Base-by-base conservation (phyloP, 2,329 filamentous ascomycete species). In the Calonectria pseudoturangicola region DNA sequence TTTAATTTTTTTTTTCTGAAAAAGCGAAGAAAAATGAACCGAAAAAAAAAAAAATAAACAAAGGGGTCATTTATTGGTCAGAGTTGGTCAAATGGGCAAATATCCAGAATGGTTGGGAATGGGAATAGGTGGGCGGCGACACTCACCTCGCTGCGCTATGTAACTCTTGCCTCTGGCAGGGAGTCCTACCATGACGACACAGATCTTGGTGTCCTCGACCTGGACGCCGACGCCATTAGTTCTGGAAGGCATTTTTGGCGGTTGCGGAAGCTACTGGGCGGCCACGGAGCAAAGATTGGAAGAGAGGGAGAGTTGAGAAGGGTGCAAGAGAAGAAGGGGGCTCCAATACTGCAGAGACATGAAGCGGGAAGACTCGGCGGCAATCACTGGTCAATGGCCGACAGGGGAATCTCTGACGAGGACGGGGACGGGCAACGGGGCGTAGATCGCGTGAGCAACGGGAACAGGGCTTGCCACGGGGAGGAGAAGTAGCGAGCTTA, bases 111-210 rank as follows among this genome's bases (percentile, higher is more conserved):
- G 50, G 25, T 33, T 28, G 50, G 50, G 50, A 30, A 16, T 43
- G 15, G 30, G 72, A 48, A 4, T 43, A 18, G 41, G 41, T 43
- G 9, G 45, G 45, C 54, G 68, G 73, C 48, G 71, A 71, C 58
- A 83, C 87, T 81, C 88, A 97, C 96, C 95, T 91, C 98, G 98
- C 82, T 98, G 95, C 78, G 97, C 96, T 83, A 99, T 98, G 84
- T 98, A 92, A 87, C 95, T 98, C 90, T 99, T 99, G 82, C 97
- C 97, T 79, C 97, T 90, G 74, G 97, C 97, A 68, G 97, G 97
- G 83, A 99, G 89, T 77, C 97, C 97, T 73, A 99, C 97, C 97
- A 99, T 98, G 80, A 99, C 95, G 76, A 99, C 96, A 85, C 96
- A 98, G 87, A 99, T 97, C 84, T 94, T 95, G 73, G 95, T 96